A percentile compares a stretch with the other conserved stretches of the same genome.
Conservation (phyloP, 2,329 filamentous ascomycete genomes). For the Phialophora tarda region DNA sequence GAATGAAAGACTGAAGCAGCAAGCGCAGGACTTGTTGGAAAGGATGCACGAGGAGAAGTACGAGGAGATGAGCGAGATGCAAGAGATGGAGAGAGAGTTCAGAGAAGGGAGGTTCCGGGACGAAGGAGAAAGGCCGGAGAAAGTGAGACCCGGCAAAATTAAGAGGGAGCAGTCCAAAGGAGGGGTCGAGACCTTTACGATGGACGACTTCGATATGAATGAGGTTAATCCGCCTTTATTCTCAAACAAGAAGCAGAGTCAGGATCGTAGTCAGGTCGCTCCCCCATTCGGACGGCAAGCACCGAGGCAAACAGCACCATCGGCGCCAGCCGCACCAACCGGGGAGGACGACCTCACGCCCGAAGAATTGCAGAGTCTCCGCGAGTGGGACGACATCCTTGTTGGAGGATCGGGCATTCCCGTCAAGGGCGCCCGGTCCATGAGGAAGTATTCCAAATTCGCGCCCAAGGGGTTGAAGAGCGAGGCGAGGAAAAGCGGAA, state of each 20-base stretch:
- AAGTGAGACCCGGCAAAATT: slow-evolving; percentile 58
- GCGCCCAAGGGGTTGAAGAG: slow-evolving; percentile 13
- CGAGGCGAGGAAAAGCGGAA: slow-evolving; percentile 16
- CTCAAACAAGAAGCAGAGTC: not conserved
- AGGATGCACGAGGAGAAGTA: slow-evolving; percentile 29
- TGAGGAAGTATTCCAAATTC: slow-evolving; percentile 18
- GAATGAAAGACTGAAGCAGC: slow-evolving; percentile 25
- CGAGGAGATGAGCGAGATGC: slow-evolving; percentile 22
- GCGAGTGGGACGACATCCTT: slow-evolving; percentile 9
- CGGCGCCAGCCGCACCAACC: not conserved
- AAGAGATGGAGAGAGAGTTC: slow-evolving; percentile 23
- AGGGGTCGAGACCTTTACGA: slow-evolving; percentile 27
- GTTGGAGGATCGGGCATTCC: not conserved
- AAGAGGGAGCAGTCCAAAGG: slow-evolving; percentile 51
- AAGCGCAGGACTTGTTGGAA: slow-evolving; percentile 29
- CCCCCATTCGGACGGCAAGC: not conserved
- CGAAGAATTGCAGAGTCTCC: slow-evolving; percentile 34
- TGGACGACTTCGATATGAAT: slow-evolving; percentile 28
- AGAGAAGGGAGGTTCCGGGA: slow-evolving; percentile 13
- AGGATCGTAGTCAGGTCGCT: not conserved
- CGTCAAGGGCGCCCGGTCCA: not conserved
- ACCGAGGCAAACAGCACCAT: not conserved
- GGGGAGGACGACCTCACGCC: slow-evolving; percentile 34
- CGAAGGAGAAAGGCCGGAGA: slow-evolving; percentile 49
- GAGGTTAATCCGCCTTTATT: slow-evolving; percentile 20